Percentiles rank a stretch among this genome's conserved stretches.
These are phyloP conservation scores for Lepidium didymum DNA, from an alignment of 345 rosid genomes.

Conservation along the genomic window DNA sequence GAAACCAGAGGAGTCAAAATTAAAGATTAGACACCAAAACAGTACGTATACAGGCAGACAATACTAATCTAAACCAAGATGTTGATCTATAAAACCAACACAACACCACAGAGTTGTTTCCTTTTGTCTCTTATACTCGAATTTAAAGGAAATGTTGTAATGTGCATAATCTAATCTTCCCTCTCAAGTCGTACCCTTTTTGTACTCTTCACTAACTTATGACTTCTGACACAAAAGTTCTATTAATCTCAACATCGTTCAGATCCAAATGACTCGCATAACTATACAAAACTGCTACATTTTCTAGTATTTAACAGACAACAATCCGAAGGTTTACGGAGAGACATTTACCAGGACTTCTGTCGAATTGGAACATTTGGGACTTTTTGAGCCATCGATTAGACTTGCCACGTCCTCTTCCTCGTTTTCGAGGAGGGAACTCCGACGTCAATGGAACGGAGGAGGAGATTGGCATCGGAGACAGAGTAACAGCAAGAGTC, in stretches of 20 bases:
- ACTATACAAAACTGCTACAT: slow-evolving; percentile 3
- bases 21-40: slow-evolving; percentile 2
- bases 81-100: background rate
- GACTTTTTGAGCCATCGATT: slow-evolving; percentile 51
- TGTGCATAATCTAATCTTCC: background rate
- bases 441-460: slow-evolving; percentile 68
- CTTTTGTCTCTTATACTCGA: background rate
- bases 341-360: slow-evolving; percentile 44
- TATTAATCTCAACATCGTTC: background rate
- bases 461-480: slow-evolving; percentile 90
- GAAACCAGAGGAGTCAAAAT: background rate
- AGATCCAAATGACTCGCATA: slow-evolving; percentile 3
- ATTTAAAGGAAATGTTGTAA: background rate
- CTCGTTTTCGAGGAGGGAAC: slow-evolving; percentile 54
- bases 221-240: slow-evolving; percentile 7
- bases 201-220: background rate
- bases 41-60: background rate
- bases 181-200: background rate
- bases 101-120: background rate
- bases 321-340: background rate
- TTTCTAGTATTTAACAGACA: background rate
- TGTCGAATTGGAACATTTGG: slow-evolving; percentile 45
- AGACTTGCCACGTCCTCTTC: slow-evolving; percentile 48
- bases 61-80: background rate
- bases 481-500: slow-evolving; percentile 41